Evolutionary conservation across 1,284 basidiomycete species (phyloP).

Genomic region (Sporisorium iseilematis-ciliati): DNA sequence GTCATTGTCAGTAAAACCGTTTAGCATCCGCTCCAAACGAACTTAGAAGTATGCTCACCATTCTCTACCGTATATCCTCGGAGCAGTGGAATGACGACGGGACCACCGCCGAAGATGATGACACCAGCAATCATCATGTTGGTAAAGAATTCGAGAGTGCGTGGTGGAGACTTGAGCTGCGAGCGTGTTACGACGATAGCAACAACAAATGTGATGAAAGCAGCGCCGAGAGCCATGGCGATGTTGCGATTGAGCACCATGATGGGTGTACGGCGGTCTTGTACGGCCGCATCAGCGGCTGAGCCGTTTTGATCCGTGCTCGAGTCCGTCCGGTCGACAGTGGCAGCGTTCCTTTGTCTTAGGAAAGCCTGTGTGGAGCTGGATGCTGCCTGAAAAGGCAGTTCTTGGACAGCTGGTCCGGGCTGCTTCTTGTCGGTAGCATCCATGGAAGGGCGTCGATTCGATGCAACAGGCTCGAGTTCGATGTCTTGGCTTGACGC

Average conservation of each 20-base stretch:
- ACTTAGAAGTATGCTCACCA: slow-evolving; percentile 36
- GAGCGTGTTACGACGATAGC: slow-evolving; percentile 70
- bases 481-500: slow-evolving; percentile 41
- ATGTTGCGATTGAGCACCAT: slow-evolving; percentile 46
- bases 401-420: slow-evolving; percentile 13
- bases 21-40: too few species aligned
- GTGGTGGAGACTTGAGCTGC: slow-evolving; percentile 62
- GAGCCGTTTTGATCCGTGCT: not conserved
- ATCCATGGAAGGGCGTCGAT: slow-evolving; percentile 12
- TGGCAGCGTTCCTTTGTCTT: slow-evolving; percentile 21
- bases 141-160: slow-evolving; percentile 71
- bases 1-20: too few species aligned
- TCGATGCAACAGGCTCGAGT: slow-evolving; percentile 27
- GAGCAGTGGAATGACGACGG: slow-evolving; percentile 76
- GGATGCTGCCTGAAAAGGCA: slow-evolving; percentile 17
- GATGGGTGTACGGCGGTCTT: slow-evolving; percentile 37
- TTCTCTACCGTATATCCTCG: slow-evolving; percentile 75
- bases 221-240: slow-evolving; percentile 60
- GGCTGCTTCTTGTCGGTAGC: slow-evolving; percentile 25
- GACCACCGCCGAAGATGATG: slow-evolving; percentile 77
- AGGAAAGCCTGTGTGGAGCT: slow-evolving; percentile 7
- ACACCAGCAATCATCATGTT: slow-evolving; percentile 73
- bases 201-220: slow-evolving; percentile 65
- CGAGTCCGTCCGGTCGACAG: slow-evolving; percentile 2
- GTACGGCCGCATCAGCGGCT: not conserved